These are phyloP conservation scores for Chytriomyces sp. DNA, from an alignment of 192 early-diverging fungal species.

Conservation along the genomic window DNA sequence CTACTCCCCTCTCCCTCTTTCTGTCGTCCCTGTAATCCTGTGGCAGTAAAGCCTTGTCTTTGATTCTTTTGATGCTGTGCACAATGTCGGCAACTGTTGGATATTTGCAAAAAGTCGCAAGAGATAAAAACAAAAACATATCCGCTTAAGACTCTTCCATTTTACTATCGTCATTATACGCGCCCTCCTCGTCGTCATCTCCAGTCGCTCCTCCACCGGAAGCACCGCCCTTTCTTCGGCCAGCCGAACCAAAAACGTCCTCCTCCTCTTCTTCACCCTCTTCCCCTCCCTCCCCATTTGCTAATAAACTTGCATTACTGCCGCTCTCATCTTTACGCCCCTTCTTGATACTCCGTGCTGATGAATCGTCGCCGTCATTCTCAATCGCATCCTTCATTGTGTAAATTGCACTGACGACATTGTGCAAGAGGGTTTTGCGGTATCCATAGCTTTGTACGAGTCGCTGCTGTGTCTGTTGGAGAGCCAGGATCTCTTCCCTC, in stretches of 20 bases:
- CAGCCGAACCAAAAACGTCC: neutral
- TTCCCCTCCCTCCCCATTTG: neutral
- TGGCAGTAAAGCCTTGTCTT: no score
- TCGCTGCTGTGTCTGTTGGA: conserved; percentile 3
- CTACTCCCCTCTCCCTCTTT: neutral
- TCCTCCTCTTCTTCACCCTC: conserved; percentile 5
- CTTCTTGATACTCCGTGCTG: neutral
- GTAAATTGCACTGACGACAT: conserved; percentile 7
- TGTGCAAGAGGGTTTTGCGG: conserved; percentile 17
- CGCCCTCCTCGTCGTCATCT: conserved; percentile 30
- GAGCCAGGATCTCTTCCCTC: neutral
- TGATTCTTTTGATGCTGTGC: no score
- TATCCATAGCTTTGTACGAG: neutral
- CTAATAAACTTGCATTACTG: neutral
- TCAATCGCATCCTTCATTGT: neutral
- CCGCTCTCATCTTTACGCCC: neutral
- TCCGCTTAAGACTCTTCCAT: conserved; percentile 13
- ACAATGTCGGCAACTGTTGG: no score
- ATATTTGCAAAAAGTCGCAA: no score
- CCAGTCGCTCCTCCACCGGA: neutral
- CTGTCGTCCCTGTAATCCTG: no score
- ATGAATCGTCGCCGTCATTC: neutral
- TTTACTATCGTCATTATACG: neutral
- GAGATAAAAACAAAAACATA: no score
- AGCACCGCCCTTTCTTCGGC: neutral